These are phyloP conservation scores for Fusarium temperatum DNA, from an alignment of 2,329 filamentous ascomycete species.

Conservation along the genomic window DNA sequence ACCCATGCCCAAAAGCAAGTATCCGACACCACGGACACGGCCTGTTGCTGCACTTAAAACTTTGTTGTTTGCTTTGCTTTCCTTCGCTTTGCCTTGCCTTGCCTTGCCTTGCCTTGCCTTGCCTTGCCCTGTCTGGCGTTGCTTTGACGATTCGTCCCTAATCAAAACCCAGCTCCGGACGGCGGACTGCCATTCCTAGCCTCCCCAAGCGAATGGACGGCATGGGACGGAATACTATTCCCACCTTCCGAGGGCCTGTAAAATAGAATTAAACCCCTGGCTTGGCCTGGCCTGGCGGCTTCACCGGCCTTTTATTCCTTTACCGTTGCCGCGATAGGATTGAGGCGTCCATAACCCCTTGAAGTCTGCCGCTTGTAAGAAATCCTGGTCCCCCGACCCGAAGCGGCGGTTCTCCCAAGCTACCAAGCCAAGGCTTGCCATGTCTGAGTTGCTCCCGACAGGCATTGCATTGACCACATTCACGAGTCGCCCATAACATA, in stretches of 20 bases:
- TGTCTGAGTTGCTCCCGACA: conserved; percentile 8
- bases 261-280: background rate
- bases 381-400: conserved; percentile 27
- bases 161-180: background rate
- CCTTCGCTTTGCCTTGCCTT: background rate
- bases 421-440: conserved; percentile 17
- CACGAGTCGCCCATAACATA: conserved; percentile 22
- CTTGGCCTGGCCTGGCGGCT: background rate
- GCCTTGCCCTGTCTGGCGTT: background rate
- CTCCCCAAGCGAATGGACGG: background rate
- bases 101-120: background rate
- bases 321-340: conserved; percentile 15
- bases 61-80: conserved; percentile 9
- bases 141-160: conserved; percentile 25
- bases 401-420: conserved; percentile 31
- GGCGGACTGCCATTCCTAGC: conserved; percentile 22
- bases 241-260: conserved; percentile 22
- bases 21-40: conserved; percentile 7
- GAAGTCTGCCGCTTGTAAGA: background rate
- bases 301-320: background rate
- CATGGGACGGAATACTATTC: conserved; percentile 21
- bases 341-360: conserved; percentile 1
- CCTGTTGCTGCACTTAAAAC: conserved; percentile 25
- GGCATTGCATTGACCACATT: conserved; percentile 4
- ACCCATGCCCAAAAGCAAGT: conserved; percentile 19